phyloP scores from a whole-genome alignment of 2,329 filamentous ascomycete species.

The Acephala macrosclerotiorum region DNA sequence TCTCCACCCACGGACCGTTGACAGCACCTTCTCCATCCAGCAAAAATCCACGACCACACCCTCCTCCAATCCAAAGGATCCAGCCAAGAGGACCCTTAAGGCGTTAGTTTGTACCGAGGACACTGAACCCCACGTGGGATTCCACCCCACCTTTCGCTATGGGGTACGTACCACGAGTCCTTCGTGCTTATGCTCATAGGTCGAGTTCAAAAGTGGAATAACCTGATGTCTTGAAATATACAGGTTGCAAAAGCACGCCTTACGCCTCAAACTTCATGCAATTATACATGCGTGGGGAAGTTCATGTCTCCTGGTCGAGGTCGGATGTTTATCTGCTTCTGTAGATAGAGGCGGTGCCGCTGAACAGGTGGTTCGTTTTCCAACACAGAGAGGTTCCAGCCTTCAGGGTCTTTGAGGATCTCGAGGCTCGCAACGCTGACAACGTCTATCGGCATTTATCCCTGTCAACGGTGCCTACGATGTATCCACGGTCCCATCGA shows the following conservation, averaged over 20 bases:
- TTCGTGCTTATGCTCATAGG: neutral
- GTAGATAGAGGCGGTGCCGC: neutral
- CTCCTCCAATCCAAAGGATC: neutral
- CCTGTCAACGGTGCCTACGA: too few relatives aligned
- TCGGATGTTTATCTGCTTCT: neutral
- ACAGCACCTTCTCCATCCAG: neutral
- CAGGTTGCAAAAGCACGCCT: conserved; percentile 1
- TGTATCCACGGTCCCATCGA: too few relatives aligned
- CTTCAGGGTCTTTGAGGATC: too few relatives aligned
- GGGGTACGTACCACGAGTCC: neutral
- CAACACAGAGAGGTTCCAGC: neutral
- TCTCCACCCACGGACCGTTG: too few relatives aligned
- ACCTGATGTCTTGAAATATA: neutral
- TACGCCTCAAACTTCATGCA: neutral
- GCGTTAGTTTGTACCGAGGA: neutral
- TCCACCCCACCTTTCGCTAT: neutral
- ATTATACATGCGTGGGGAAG: neutral
- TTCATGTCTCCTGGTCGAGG: neutral
- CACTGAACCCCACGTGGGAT: conserved; percentile 2
- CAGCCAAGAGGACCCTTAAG: neutral
- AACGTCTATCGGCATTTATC: too few relatives aligned
- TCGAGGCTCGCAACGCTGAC: too few relatives aligned
- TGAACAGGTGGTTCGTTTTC: neutral
- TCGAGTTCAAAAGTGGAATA: too few relatives aligned
- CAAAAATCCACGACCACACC: conserved; percentile 6